These are phyloP conservation scores for Maudiozyma barnettii DNA, from an alignment of 805 yeast species.

Conservation along the genomic window DNA sequence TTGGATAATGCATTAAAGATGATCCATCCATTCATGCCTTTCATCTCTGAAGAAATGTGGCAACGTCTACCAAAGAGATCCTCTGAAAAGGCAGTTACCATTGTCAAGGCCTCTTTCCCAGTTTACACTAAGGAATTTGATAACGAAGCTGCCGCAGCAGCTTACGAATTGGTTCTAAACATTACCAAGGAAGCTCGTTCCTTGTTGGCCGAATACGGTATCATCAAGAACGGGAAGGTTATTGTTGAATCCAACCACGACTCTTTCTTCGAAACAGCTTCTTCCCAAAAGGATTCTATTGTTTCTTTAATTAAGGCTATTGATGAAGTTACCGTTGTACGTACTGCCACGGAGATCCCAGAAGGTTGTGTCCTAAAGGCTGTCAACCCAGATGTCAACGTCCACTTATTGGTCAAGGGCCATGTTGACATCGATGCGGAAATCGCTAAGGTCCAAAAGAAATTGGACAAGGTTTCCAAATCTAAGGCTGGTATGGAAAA, in stretches of 20 bases:
- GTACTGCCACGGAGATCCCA: slow-evolving; percentile 51
- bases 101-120: slow-evolving; percentile 77
- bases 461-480: slow-evolving; percentile 56
- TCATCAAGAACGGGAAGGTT: slow-evolving; percentile 79
- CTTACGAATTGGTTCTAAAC: slow-evolving; percentile 76
- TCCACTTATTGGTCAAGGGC: slow-evolving; percentile 88
- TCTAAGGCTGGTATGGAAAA: slow-evolving; percentile 57
- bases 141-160: slow-evolving; percentile 55
- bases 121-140: slow-evolving; percentile 48
- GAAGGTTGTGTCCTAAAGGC: slow-evolving; percentile 84
- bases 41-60: slow-evolving; percentile 96
- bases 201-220: slow-evolving; percentile 79
- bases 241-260: slow-evolving; percentile 59
- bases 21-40: slow-evolving; percentile 99
- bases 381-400: slow-evolving; percentile 71
- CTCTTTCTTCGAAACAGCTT: slow-evolving; percentile 42
- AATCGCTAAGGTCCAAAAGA: slow-evolving; percentile 71
- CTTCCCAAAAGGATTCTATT: slow-evolving; percentile 74
- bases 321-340: slow-evolving; percentile 58
- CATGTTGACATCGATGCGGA: slow-evolving; percentile 89
- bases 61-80: slow-evolving; percentile 90
- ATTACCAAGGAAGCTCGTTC: slow-evolving; percentile 90
- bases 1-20: slow-evolving; percentile 82
- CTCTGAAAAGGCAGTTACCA: slow-evolving; percentile 57
- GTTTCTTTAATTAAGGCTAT: slow-evolving; percentile 88